Evolutionary conservation across 768 basidiomycete genomes (phyloP).

Genomic region (Calocera cornea): DNA sequence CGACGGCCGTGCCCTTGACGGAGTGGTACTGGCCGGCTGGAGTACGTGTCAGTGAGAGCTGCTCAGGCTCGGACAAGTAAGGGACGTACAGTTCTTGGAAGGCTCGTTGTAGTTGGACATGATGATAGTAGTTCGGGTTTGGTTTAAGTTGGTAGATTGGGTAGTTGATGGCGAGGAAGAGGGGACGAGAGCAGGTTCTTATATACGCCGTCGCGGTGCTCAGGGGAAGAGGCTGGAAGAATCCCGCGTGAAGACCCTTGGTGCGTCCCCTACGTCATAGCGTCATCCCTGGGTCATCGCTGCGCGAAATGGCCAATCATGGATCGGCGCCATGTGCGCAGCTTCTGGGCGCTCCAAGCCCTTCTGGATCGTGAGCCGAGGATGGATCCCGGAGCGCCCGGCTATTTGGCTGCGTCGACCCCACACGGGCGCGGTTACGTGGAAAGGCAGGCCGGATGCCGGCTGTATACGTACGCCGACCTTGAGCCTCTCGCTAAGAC

Average conservation of each 20-base stretch:
- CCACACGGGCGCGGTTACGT: neutral
- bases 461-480: too few species aligned
- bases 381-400: neutral
- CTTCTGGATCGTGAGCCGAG: neutral
- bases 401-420: neutral
- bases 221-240: neutral
- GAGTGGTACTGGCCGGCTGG: slow-evolving; percentile 15
- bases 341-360: neutral
- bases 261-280: neutral
- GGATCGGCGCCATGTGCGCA: neutral
- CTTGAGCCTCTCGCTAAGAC: too few species aligned
- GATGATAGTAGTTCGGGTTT: slow-evolving; percentile 5
- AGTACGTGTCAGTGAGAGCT: neutral
- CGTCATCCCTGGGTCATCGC: neutral
- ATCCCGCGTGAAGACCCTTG: neutral
- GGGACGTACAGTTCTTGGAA: slow-evolving; percentile 7
- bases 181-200: neutral
- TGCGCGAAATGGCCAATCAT: neutral
- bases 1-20: slow-evolving; percentile 17
- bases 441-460: too few species aligned
- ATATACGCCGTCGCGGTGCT: neutral
- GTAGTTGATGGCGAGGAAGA: neutral
- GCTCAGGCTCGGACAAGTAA: neutral
- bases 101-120: slow-evolving; percentile 12
- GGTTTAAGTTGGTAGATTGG: neutral